A percentile compares a stretch with the other conserved stretches of the same genome.
Conservation (phyloP, 345 rosid genomes). For the Citrus mangshanensis region DNA sequence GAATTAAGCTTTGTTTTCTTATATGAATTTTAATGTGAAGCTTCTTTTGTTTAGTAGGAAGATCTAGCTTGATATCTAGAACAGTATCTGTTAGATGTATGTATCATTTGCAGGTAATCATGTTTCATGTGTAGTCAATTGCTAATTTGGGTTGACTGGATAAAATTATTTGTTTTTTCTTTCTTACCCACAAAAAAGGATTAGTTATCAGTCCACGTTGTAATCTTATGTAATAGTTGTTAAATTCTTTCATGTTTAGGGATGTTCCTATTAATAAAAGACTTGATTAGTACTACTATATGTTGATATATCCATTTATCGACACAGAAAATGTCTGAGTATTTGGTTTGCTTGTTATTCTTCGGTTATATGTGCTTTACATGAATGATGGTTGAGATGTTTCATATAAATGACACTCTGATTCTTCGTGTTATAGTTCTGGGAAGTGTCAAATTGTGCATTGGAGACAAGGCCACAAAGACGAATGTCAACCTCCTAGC, state of each 20-base stretch:
- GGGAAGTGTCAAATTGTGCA: constrained; percentile 85
- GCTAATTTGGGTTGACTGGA: background rate
- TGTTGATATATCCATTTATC: background rate
- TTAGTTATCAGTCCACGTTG: background rate
- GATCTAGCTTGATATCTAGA: background rate
- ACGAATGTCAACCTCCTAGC: constrained; percentile 66
- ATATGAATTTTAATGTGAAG: background rate
- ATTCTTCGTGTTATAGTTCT: constrained; percentile 45
- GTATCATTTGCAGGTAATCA: background rate
- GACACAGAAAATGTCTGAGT: background rate
- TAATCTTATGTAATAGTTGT: background rate
- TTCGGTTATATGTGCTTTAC: background rate
- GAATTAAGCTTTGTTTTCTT: background rate
- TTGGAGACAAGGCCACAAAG: constrained; percentile 98
- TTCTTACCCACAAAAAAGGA: background rate
- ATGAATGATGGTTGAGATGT: background rate
- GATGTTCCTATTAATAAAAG: background rate
- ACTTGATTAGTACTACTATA: background rate
- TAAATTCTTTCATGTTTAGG: background rate
- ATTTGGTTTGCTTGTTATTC: background rate
- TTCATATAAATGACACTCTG: background rate
- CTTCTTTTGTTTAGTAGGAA: background rate
- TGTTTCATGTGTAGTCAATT: background rate
- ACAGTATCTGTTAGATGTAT: background rate
- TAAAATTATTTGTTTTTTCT: background rate